Evolutionary conservation across 306 rosid genomes (phyloP), one percentile per base, ranked within the genome.

Genomic region (Ormosia semicastrata): DNA sequence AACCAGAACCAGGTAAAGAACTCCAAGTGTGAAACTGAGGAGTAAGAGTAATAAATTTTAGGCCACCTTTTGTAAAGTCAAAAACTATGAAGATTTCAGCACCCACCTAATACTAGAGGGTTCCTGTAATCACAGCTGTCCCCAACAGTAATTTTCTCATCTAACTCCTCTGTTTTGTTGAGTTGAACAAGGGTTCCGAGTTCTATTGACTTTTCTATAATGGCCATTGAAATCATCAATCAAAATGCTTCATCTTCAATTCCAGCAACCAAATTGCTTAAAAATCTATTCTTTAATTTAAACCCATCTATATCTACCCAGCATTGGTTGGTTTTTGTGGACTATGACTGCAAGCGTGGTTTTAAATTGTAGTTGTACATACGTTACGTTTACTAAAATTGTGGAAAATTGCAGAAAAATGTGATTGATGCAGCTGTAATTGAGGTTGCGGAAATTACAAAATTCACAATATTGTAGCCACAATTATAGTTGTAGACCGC

Each of bases 61-160:
- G 36, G 57, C 9, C 34, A 53, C 37, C 74, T 34, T 18, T 72
- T 39, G 6, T 30, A 32, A 67, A 66, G 71, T 44, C 65, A 46
- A 56, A 57, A 2, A 46, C 75, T 43, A 54, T 64, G 54, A 69
- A 71, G 40, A 50, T 72, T 73, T 83, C 76, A 53, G 5, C 18
- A n/a, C 3, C 15, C 49, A n/a, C 58, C 44, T 8, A 36, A 17
- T 33, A 66, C 67, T 8, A 39, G 54, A 18, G 34, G 46, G 65
- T 44, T 58, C 46, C 46, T 30, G 34, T 32, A 46, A 30, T 44
- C 46, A 62, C 24, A 64, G 46, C 14, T 33, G 10, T 17, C 54
- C 29, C 54, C 49, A 2, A 4, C 56, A 18, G 52, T 34, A 54
- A 40, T 14, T 46, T 49, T 44, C 44, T 53, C 39, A 50, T 39